Conservation (phyloP, 148 eudicot genomes). For the Talinum fruticosum region DNA sequence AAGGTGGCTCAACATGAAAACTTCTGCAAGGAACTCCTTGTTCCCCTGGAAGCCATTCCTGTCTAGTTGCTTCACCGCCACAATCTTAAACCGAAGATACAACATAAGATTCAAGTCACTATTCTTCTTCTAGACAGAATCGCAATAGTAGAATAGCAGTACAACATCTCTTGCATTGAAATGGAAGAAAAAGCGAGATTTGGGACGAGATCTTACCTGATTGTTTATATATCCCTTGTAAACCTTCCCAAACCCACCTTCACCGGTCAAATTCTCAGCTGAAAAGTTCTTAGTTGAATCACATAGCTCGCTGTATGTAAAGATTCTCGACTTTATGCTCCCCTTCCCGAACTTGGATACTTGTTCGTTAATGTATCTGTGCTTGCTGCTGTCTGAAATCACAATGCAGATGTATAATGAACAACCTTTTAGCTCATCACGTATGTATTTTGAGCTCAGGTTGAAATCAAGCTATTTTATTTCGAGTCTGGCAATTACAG, state of each 20-base stretch:
- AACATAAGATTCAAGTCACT: background rate
- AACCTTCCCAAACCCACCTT: conserved; percentile 97
- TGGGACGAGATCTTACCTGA: conserved; percentile 28
- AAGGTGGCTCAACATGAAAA: conserved; percentile 70
- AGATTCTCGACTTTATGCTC: conserved; percentile 51
- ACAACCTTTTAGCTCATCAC: no score
- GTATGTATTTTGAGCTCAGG: no score
- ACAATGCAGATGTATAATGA: no score
- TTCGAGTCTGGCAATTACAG: no score
- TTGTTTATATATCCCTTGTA: conserved; percentile 60
- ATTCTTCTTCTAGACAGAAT: no score
- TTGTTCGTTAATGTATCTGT: conserved; percentile 72
- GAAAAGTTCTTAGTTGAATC: conserved; percentile 61
- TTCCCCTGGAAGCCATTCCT: conserved; percentile 83
- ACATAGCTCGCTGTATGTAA: conserved; percentile 50
- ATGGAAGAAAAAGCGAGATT: background rate
- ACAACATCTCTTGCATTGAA: no score
- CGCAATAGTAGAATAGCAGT: no score
- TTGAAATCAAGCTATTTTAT: no score
- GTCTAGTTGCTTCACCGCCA: conserved; percentile 81
- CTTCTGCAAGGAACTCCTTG: conserved; percentile 77
- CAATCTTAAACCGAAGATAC: conserved; percentile 40
- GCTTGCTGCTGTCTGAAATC: conserved; percentile 68
- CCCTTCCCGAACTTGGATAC: conserved; percentile 66
- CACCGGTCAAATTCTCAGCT: conserved; percentile 54